Evolutionary conservation across 2,329 filamentous ascomycete species (phyloP).

Genomic region (Verticillium nubilum): DNA sequence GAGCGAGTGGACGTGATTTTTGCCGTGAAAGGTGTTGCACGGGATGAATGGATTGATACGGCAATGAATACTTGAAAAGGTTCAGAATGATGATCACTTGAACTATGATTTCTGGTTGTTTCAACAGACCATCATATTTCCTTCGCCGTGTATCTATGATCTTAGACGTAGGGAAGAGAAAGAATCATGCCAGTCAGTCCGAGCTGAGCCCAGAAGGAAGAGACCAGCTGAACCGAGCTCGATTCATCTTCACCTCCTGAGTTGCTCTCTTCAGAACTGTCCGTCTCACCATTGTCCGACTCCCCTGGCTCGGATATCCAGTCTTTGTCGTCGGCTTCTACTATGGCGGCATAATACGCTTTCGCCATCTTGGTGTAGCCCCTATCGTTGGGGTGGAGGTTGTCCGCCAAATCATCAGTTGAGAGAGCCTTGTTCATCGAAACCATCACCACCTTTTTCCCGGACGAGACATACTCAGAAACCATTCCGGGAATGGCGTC

Average conservation of each 20-base stretch:
- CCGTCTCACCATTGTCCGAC: not conserved
- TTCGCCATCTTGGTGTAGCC: not conserved
- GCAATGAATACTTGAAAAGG: not conserved
- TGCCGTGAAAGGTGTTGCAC: too few species aligned
- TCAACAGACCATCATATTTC: too few species aligned
- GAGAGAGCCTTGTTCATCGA: not conserved
- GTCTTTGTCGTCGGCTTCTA: not conserved
- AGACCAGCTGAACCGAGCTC: not conserved
- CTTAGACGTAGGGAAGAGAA: too few species aligned
- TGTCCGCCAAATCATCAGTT: not conserved
- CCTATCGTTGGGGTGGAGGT: not conserved
- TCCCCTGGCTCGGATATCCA: not conserved
- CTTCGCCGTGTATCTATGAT: too few species aligned
- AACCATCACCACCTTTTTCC: not conserved
- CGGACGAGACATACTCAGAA: not conserved
- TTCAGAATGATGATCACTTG: too few species aligned
- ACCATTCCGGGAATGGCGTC: not conserved
- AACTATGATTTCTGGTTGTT: too few species aligned
- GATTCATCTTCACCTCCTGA: too few species aligned
- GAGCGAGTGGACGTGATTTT: slow-evolving; percentile 19
- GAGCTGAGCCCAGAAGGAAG: too few species aligned
- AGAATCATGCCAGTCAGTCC: too few species aligned
- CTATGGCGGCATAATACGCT: not conserved
- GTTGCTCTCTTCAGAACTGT: not conserved
- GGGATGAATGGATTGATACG: too few species aligned